Evolutionary conservation across 352 stramenopile genomes (phyloP).

Genomic region (Phytophthora syringae): DNA sequence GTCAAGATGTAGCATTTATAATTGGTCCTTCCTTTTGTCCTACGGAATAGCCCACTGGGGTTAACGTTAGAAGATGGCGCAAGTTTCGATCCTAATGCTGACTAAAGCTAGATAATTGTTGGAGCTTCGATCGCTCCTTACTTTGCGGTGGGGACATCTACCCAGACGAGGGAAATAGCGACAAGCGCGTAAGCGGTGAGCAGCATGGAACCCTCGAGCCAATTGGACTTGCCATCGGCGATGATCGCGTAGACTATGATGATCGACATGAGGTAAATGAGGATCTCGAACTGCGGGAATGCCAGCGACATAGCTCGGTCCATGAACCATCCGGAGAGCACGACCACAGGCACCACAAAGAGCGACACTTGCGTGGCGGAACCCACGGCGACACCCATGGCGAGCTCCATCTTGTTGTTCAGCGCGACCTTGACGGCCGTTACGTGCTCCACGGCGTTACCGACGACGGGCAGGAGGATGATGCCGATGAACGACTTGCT

Average conservation of each 20-base stretch:
- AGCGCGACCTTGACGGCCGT: constrained; percentile 97
- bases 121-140: constrained; percentile 40
- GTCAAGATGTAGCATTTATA: no score
- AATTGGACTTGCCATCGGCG: constrained; percentile 92
- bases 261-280: constrained; percentile 95
- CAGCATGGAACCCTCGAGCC: constrained; percentile 92
- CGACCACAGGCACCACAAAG: constrained; percentile 96
- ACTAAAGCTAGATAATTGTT: constrained; percentile 19
- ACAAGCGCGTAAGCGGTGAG: constrained; percentile 92
- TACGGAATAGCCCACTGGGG: no score
- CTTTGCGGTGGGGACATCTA: constrained; percentile 63
- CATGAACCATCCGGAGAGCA: constrained; percentile 95
- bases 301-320: constrained; percentile 95
- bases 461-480: constrained; percentile 97
- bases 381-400: constrained; percentile 98
- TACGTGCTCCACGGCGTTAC: constrained; percentile 98
- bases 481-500: constrained; percentile 93
- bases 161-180: constrained; percentile 81
- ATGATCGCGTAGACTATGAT: constrained; percentile 95
- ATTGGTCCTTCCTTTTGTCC: no score
- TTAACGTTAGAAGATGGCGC: constrained; percentile 19
- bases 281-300: constrained; percentile 97
- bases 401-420: constrained; percentile 99
- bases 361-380: constrained; percentile 97
- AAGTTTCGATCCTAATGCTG: constrained; percentile 30